Evolutionary conservation across 2,329 filamentous ascomycete species (phyloP).

Genomic region (Eurotiales sp.): DNA sequence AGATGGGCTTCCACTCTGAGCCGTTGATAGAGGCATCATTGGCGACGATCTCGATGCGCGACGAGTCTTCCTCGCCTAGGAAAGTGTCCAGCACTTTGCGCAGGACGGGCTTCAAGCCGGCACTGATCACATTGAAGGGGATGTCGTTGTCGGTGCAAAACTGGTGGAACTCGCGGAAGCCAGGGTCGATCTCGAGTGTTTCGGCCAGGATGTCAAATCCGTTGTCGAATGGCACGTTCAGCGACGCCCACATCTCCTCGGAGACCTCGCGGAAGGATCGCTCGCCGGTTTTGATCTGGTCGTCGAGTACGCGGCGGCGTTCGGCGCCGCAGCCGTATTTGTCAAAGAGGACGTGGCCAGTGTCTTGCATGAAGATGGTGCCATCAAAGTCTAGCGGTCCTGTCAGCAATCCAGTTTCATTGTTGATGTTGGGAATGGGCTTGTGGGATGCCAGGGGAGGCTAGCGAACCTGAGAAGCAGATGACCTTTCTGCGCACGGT

Average conservation of each 20-base stretch:
- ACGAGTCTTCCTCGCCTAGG: conserved; percentile 57
- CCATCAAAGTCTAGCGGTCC: conserved; percentile 73
- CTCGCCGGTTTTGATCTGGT: conserved; percentile 62
- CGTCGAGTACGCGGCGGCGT: conserved; percentile 55
- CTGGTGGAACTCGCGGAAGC: conserved; percentile 61
- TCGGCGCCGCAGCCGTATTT: conserved; percentile 59
- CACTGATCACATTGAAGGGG: conserved; percentile 67
- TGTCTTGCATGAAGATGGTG: conserved; percentile 69
- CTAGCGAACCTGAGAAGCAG: conserved; percentile 7
- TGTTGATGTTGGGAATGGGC: too few relatives aligned
- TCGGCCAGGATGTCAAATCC: conserved; percentile 63
- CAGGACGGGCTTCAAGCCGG: conserved; percentile 63
- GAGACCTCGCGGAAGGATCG: conserved; percentile 67
- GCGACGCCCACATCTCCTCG: conserved; percentile 67
- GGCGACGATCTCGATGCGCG: conserved; percentile 63
- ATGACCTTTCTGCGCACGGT: conserved; percentile 8
- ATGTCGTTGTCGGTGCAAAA: conserved; percentile 62
- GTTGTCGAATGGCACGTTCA: conserved; percentile 64
- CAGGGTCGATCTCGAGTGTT: conserved; percentile 59
- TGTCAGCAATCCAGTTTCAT: too few relatives aligned
- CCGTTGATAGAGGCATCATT: conserved; percentile 63
- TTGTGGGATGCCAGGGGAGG: background rate
- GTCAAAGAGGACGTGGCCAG: conserved; percentile 66
- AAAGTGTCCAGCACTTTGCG: conserved; percentile 61
- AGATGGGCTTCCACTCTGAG: conserved; percentile 61